phyloP scores from a whole-genome alignment of 106 monocot species.

The Allium fistulosum region DNA sequence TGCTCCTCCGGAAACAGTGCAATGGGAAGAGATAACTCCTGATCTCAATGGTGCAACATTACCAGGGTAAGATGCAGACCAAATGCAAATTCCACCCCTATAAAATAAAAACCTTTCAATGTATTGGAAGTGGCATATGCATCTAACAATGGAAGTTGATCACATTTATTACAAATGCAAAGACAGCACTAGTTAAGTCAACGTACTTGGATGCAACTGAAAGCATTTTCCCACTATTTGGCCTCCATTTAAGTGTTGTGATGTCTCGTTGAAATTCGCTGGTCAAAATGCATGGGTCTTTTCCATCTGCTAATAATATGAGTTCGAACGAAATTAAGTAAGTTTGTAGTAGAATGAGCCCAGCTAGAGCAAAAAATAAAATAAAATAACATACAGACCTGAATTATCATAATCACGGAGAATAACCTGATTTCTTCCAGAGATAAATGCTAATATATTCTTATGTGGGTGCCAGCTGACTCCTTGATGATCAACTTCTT shows the following conservation, averaged over 20 bases:
- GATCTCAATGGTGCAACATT: slow-evolving; percentile 63
- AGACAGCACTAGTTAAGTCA: background rate
- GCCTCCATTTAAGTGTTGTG: slow-evolving; percentile 79
- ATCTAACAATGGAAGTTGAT: background rate
- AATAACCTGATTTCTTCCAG: slow-evolving; percentile 76
- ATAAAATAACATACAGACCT: slow-evolving; percentile 37
- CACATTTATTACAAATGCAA: background rate
- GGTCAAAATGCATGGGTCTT: slow-evolving; percentile 67
- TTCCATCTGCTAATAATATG: slow-evolving; percentile 33
- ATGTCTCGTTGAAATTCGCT: slow-evolving; percentile 74
- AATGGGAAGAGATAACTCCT: slow-evolving; percentile 35
- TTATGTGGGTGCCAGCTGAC: slow-evolving; percentile 80
- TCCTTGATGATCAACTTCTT: slow-evolving; percentile 50
- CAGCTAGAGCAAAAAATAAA: slow-evolving; percentile 2
- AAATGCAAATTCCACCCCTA: slow-evolving; percentile 89
- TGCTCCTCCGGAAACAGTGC: slow-evolving; percentile 64
- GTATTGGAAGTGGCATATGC: background rate
- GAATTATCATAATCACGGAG: slow-evolving; percentile 74
- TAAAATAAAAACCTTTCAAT: slow-evolving; percentile 7
- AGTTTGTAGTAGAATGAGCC: background rate
- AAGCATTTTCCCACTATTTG: slow-evolving; percentile 81
- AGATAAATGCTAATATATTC: slow-evolving; percentile 85
- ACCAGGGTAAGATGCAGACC: slow-evolving; percentile 90
- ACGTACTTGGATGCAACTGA: slow-evolving; percentile 81
- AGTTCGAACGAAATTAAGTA: slow-evolving; percentile 2